Evolutionary conservation across 495 filamentous ascomycete genomes (phyloP), one percentile per base, ranked within the genome.

Genomic region (Trypethelium eluteriae): DNA sequence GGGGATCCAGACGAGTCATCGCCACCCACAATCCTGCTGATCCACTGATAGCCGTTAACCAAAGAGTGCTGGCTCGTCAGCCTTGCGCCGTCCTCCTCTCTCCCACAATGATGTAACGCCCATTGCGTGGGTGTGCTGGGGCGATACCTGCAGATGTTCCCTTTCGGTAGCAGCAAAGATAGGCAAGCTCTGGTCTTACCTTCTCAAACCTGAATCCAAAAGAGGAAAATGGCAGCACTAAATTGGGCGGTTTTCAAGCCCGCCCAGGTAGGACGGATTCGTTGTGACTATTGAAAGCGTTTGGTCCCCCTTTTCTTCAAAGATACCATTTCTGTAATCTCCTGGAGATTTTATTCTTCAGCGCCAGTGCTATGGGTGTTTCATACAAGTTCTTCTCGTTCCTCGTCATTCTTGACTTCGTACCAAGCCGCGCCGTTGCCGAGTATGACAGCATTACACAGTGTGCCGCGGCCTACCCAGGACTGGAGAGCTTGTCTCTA

Each of bases 401-500:
- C 18, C 12, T 25, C 18, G 11, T 53, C 12, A 25, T 25, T 25
- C 25, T 25, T 25, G 25, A 25, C 25, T 25, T 25, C 11, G 5
- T 25, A 16, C 5, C 49, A 14, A 18, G 49, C 49, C 18, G 11
- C 49, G 53, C 53, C 32, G 14, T 9, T 59, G 53, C 53, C 32
- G 25, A 59, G 18, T 59, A 35, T 59, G 32, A 36, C 32, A 59
- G 53, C 14, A 59, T 59, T 59, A 35, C 53, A 59, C 53, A 59
- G 18, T 59, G 53, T 41, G 62, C 62, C 16, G 12, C 62, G 16
- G 62, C 62, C 3, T 41, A 18, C 38, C 53, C 50, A 53, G 56
- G 32, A 35, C 25, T 66, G 25, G 46, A 35, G 14, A 35, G 25
- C 10, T 57, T 66, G 64, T 66, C 53, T 0, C n/a, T 69, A 34